Conservation (phyloP, 2,329 filamentous ascomycete genomes). For the Neonectria faginata region DNA sequence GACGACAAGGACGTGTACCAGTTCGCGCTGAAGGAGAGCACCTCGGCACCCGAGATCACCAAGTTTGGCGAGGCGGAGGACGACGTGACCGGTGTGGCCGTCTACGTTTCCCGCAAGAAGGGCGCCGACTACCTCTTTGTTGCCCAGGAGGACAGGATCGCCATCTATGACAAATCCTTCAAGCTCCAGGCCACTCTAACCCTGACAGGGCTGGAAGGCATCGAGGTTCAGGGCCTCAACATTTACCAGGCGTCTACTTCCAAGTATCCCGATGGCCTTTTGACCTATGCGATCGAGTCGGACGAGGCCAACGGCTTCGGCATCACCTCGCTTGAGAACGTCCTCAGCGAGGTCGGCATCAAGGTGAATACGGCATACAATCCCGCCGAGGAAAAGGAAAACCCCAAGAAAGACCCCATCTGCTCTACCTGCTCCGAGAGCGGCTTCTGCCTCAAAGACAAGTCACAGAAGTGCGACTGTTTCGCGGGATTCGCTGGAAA, state of each 20-base stretch:
- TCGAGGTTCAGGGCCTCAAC: slow-evolving; percentile 56
- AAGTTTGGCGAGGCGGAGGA: slow-evolving; percentile 51
- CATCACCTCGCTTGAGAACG: slow-evolving; percentile 51
- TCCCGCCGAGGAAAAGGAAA: slow-evolving; percentile 47
- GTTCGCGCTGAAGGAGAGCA: slow-evolving; percentile 56
- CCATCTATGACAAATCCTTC: slow-evolving; percentile 54
- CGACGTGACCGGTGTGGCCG: slow-evolving; percentile 56
- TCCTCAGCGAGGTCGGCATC: slow-evolving; percentile 50
- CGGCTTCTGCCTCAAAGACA: slow-evolving; percentile 52
- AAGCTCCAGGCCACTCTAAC: slow-evolving; percentile 51
- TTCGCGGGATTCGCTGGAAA: slow-evolving; percentile 57
- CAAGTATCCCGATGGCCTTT: slow-evolving; percentile 52
- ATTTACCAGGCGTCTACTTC: slow-evolving; percentile 54
- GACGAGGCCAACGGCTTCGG: slow-evolving; percentile 55
- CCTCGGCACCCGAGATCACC: slow-evolving; percentile 49
- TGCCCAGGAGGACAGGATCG: slow-evolving; percentile 52
- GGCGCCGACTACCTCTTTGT: slow-evolving; percentile 58
- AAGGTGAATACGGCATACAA: slow-evolving; percentile 53
- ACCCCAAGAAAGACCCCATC: slow-evolving; percentile 44
- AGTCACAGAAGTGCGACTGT: slow-evolving; percentile 52
- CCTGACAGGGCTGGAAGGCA: slow-evolving; percentile 54
- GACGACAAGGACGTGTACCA: slow-evolving; percentile 53
- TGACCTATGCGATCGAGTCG: slow-evolving; percentile 57
- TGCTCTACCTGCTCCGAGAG: slow-evolving; percentile 51
- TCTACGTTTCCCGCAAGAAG: slow-evolving; percentile 51